Percentiles rank a stretch among this genome's conserved stretches.
phyloP scores from a whole-genome alignment of 495 filamentous ascomycete species.

The Bryoglossum gracile region DNA sequence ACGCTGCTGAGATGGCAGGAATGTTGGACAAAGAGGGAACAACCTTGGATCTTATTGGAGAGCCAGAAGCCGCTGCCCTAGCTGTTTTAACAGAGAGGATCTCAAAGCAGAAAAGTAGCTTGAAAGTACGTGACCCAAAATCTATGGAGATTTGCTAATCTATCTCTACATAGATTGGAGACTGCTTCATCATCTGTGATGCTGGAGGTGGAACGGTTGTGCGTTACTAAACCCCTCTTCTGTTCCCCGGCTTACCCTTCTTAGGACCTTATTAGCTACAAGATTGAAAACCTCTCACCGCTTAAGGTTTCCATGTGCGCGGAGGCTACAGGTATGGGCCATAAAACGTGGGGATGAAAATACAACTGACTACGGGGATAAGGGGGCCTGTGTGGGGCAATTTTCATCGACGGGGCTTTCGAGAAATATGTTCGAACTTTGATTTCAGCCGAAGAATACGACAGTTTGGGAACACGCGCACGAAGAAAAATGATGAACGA shows the following conservation, averaged over 20 bases:
- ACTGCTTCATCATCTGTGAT: slow-evolving; percentile 13
- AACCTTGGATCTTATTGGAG: too few relatives aligned
- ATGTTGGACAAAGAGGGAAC: too few relatives aligned
- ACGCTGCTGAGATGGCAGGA: too few relatives aligned
- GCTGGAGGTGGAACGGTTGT: too few relatives aligned
- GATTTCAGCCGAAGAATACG: background rate
- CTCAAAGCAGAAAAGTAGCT: too few relatives aligned
- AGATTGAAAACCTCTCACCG: background rate
- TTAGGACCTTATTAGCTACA: slow-evolving; percentile 4
- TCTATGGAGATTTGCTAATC: too few relatives aligned
- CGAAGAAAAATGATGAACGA: too few relatives aligned
- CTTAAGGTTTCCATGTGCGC: slow-evolving; percentile 3
- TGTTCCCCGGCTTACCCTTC: background rate
- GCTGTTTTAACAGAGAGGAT: too few relatives aligned
- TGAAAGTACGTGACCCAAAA: too few relatives aligned
- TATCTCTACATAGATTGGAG: slow-evolving; percentile 1
- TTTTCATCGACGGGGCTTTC: slow-evolving; percentile 7
- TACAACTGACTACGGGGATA: too few relatives aligned
- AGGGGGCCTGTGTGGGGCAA: slow-evolving; percentile 6
- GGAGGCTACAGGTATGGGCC: slow-evolving; percentile 2
- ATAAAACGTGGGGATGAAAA: too few relatives aligned
- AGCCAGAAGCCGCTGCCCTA: too few relatives aligned
- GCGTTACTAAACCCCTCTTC: background rate
- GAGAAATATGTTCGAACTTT: slow-evolving; percentile 9
- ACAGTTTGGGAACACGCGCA: background rate